These are phyloP conservation scores for Phytophthora litchii DNA, from an alignment of 352 stramenopile species.

Conservation along the genomic window DNA sequence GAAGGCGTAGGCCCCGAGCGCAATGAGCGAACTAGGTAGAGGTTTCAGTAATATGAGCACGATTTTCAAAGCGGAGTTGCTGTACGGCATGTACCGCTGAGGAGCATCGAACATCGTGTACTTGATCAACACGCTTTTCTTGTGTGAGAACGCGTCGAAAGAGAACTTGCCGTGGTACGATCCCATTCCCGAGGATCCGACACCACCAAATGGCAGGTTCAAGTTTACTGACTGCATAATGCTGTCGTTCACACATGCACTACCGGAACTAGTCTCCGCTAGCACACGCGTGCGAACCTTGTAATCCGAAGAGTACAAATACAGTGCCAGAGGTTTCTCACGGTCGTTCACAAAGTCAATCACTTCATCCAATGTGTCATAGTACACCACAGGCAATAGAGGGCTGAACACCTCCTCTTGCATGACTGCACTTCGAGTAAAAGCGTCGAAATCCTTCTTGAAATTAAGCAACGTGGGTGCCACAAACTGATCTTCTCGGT, in stretches of 20 bases:
- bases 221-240: conserved; percentile 73
- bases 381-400: conserved; percentile 92
- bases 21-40: conserved; percentile 39
- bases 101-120: conserved; percentile 58
- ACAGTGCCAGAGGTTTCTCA: conserved; percentile 86
- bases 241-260: conserved; percentile 79
- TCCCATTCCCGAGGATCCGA: conserved; percentile 84
- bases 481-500: conserved; percentile 80
- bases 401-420: conserved; percentile 97
- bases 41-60: conserved; percentile 39
- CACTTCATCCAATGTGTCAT: conserved; percentile 47
- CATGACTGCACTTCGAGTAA: conserved; percentile 72
- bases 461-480: conserved; percentile 91
- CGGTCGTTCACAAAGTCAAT: conserved; percentile 50
- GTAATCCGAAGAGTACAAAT: conserved; percentile 75
- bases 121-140: conserved; percentile 64
- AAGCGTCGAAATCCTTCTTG: conserved; percentile 61
- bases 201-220: conserved; percentile 81
- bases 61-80: conserved; percentile 25
- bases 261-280: conserved; percentile 55
- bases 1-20: conserved; percentile 35
- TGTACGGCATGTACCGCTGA: conserved; percentile 75
- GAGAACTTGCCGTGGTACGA: conserved; percentile 82
- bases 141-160: conserved; percentile 82
- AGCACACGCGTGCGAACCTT: conserved; percentile 40